phyloP scores from a whole-genome alignment of 352 stramenopile species.

The Lagenidium sp. region DNA sequence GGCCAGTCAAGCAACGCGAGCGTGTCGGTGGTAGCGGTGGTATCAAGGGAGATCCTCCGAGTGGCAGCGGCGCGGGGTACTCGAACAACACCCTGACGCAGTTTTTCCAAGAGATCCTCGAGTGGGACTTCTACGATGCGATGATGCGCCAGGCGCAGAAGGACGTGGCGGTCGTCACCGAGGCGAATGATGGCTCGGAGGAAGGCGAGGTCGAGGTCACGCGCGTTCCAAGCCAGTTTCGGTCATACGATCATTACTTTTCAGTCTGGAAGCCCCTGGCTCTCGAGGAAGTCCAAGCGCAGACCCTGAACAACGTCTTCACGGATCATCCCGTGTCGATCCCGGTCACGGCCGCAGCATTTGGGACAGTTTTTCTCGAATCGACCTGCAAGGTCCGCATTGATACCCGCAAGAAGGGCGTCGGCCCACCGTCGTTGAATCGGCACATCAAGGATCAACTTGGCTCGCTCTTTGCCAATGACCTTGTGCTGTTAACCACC shows the following conservation, averaged over 20 bases:
- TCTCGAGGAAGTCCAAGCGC: conserved; percentile 82
- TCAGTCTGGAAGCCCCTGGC: conserved; percentile 83
- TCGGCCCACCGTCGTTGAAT: conserved; percentile 12
- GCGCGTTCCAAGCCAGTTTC: conserved; percentile 76
- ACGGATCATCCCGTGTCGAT: conserved; percentile 46
- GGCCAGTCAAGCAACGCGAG: conserved; percentile 47
- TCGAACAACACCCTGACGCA: conserved; percentile 59
- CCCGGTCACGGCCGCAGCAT: conserved; percentile 29
- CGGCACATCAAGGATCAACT: conserved; percentile 22
- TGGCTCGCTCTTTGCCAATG: conserved; percentile 56
- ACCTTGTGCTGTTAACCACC: conserved; percentile 65
- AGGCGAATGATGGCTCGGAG: conserved; percentile 59
- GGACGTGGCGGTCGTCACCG: conserved; percentile 29
- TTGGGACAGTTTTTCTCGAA: conserved; percentile 48
- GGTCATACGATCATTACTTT: conserved; percentile 85
- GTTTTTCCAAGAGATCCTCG: conserved; percentile 80
- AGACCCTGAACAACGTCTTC: conserved; percentile 72
- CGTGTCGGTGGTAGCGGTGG: no score
- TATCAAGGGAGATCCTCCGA: no score
- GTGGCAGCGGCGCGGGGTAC: not conserved
- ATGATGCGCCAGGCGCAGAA: conserved; percentile 50
- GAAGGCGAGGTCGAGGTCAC: conserved; percentile 64
- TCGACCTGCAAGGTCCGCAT: conserved; percentile 64
- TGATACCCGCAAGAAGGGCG: conserved; percentile 54
- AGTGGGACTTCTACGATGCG: conserved; percentile 69